Base-by-base conservation (phyloP, 2,329 filamentous ascomycete species). In the Metarhizium sp. region DNA sequence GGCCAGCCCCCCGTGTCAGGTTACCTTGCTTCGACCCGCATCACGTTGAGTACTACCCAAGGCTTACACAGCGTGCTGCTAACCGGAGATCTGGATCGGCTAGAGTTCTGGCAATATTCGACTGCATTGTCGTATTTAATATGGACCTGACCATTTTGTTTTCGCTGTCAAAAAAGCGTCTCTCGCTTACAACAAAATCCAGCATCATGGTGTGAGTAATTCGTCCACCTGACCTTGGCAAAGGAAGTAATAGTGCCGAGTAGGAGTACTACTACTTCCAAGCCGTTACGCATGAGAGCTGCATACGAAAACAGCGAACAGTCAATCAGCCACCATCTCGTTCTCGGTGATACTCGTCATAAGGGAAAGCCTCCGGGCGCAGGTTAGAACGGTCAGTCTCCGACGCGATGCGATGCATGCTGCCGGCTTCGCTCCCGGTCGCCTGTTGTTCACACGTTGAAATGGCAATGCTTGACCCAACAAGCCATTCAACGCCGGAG, bases 341-440 rank as follows among this genome's bases (percentile, higher is more conserved):
- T 53, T 32, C 43, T 42, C 52, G 43, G 52, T n/a, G 42, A 43
- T 29, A 54, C 45, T 54, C 30, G 46, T 50, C 18, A n/a, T 7
- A 14, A 46, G 36, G 52, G n/a, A 38, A 18, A 34, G 13, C 34
- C 16, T 32, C 46, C 46, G 46, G 25, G 25, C 36, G 46, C 25
- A 34, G 43, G 48, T 25, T 46, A 8, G 6, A 6, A 25, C 43
- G 13, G 20, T 46, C 18, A 13, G 34, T 45, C 38, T 36, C 34
- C 34, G 43, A 40, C 32, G 43, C 43, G 29, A 48, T 20, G 20
- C 32, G 11, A 40, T 10, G 32, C 29, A 40, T n/a, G 51, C 30
- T 18, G 18, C 34, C 32, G 18, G 29, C 43, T 46, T 46, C 18
- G 43, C 43, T 46, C 25, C 25, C 3, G 25, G 25, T 25, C 25